phyloP scores from a whole-genome alignment of 805 yeast species.

The Kazachstania kunashirensis region DNA sequence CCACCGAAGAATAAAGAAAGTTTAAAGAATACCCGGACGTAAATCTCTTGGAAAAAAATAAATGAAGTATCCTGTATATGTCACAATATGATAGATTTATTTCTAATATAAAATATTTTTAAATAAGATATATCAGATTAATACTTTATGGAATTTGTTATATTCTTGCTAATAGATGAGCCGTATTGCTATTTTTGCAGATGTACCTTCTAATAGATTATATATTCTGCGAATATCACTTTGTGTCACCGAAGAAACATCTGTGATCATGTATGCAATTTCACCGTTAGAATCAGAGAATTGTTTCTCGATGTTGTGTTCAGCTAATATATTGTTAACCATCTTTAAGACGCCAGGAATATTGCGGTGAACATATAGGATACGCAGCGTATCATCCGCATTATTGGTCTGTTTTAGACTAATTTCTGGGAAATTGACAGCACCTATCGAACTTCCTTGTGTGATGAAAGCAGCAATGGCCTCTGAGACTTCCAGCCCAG shows the following conservation, averaged over 20 bases:
- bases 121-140: no score
- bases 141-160: no score
- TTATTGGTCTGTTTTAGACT: conserved; percentile 73
- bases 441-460: conserved; percentile 89
- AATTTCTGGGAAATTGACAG: conserved; percentile 98
- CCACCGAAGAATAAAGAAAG: no score
- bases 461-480: conserved; percentile 81
- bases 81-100: no score
- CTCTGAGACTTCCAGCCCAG: conserved; percentile 86
- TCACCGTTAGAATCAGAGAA: conserved; percentile 91
- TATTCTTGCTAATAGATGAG: conserved; percentile 51
- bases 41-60: no score
- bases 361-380: conserved; percentile 88
- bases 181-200: conserved; percentile 82
- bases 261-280: conserved; percentile 95
- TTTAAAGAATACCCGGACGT: no score
- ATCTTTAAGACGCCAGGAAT: conserved; percentile 97
- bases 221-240: conserved; percentile 75
- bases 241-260: conserved; percentile 72
- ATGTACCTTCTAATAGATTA: conserved; percentile 76
- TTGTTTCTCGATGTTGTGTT: conserved; percentile 94
- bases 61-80: no score
- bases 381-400: conserved; percentile 85
- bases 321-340: conserved; percentile 86
- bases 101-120: no score